phyloP scores from a whole-genome alignment of 345 rosid species.

The Excoecaria cochinchinensis region DNA sequence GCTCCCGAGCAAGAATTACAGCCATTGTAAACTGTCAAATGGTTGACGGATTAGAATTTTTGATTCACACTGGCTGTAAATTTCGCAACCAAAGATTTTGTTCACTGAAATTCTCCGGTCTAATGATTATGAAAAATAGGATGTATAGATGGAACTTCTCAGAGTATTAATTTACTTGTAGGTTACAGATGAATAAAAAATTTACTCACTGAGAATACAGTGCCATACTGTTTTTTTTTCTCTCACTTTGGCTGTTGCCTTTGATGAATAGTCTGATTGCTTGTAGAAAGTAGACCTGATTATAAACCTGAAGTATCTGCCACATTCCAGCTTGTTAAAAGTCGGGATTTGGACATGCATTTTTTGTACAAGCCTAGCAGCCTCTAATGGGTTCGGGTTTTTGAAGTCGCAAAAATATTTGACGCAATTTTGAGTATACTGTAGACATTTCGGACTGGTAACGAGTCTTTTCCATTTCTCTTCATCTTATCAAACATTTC shows the following conservation, averaged over 20 bases:
- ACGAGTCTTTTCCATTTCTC: no score
- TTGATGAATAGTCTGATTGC: not conserved
- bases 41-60: slow-evolving; percentile 3
- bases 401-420: no score
- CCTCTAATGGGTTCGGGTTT: no score
- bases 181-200: slow-evolving; percentile 15
- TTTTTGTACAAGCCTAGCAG: no score
- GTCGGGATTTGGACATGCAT: no score
- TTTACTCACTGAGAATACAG: not conserved
- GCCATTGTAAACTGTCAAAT: not conserved
- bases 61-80: not conserved
- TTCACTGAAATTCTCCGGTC: not conserved
- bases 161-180: slow-evolving; percentile 11
- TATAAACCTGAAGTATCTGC: no score
- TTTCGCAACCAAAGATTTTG: slow-evolving; percentile 3
- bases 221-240: not conserved
- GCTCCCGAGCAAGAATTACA: slow-evolving; percentile 27
- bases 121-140: not conserved
- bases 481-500: no score
- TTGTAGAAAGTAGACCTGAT: no score
- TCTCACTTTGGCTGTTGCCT: not conserved
- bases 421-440: no score
- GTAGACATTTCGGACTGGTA: no score
- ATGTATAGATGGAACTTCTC: not conserved
- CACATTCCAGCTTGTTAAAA: no score